phyloP scores from a whole-genome alignment of 495 filamentous ascomycete species.

The Penicillium bialowiezense region DNA sequence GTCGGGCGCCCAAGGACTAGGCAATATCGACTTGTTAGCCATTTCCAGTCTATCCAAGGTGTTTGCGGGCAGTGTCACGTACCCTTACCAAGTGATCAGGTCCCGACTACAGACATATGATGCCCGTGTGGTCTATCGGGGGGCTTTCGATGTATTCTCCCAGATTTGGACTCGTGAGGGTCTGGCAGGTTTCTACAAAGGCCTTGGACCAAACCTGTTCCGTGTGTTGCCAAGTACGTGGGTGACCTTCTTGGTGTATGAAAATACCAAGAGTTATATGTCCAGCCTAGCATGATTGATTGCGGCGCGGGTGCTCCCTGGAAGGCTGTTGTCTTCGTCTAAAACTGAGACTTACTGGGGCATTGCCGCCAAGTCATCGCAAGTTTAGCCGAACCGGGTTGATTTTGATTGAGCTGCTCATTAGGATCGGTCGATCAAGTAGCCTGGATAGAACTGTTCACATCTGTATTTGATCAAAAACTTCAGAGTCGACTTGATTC shows the following conservation, averaged over 20 bases:
- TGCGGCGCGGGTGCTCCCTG: no score
- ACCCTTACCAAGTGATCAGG: conserved; percentile 90
- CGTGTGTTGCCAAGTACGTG: conserved; percentile 91
- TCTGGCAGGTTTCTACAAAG: conserved; percentile 84
- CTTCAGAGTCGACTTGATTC: no score
- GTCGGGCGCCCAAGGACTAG: conserved; percentile 37
- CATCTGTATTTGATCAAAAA: no score
- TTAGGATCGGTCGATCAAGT: no score
- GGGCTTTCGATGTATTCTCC: conserved; percentile 64
- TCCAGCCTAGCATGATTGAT: conserved; percentile 7
- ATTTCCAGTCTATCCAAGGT: conserved; percentile 82
- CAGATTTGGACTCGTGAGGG: conserved; percentile 80
- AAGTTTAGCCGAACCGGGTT: no score
- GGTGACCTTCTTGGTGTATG: conserved; percentile 97
- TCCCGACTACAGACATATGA: conserved; percentile 86
- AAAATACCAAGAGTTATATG: conserved; percentile 71
- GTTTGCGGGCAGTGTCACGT: conserved; percentile 81
- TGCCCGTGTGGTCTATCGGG: conserved; percentile 60
- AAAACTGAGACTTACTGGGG: no score
- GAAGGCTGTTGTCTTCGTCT: no score
- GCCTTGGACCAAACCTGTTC: conserved; percentile 80
- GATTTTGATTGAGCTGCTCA: no score
- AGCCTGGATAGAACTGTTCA: no score
- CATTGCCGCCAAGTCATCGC: no score
- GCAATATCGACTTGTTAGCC: conserved; percentile 72